Evolutionary conservation across 2,329 filamentous ascomycete species (phyloP).

Genomic region (Ophiostoma novo-ulmi): DNA sequence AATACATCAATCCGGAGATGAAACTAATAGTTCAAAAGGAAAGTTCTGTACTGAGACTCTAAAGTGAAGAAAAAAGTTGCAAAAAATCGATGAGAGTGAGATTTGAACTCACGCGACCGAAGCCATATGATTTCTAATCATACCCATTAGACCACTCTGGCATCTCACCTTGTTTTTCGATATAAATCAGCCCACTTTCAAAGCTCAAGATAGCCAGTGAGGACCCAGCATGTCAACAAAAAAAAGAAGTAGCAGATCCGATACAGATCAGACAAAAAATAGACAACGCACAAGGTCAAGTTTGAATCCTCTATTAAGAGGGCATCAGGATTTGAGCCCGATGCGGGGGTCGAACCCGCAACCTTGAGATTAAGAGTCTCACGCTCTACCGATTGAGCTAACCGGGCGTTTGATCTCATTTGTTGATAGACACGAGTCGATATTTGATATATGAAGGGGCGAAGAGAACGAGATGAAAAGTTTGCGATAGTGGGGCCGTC

Average conservation of each 20-base stretch:
- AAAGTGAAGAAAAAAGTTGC: too few species aligned
- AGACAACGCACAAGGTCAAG: slow-evolving; percentile 9
- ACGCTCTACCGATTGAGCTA: slow-evolving; percentile 70
- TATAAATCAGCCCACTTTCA: not conserved
- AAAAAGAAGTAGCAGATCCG: not conserved
- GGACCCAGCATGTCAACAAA: too few species aligned
- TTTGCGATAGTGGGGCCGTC: not conserved
- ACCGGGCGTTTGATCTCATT: slow-evolving; percentile 40
- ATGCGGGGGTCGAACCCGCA: slow-evolving; percentile 44
- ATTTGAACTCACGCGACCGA: slow-evolving; percentile 11
- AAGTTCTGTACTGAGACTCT: too few species aligned
- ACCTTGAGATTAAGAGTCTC: slow-evolving; percentile 56
- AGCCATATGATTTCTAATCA: slow-evolving; percentile 12
- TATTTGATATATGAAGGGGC: not conserved
- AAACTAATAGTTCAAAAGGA: too few species aligned
- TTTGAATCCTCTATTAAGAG: slow-evolving; percentile 3
- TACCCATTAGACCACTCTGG: slow-evolving; percentile 11
- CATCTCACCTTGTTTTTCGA: not conserved
- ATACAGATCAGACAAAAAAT: not conserved
- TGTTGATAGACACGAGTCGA: not conserved
- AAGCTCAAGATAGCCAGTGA: not conserved
- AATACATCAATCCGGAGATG: too few species aligned
- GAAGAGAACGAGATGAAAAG: not conserved
- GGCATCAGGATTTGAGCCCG: slow-evolving; percentile 42
- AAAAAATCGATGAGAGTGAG: slow-evolving; percentile 5